Base-by-base conservation (phyloP, 2,329 filamentous ascomycete genomes). In the Ascochyta rabiei region DNA sequence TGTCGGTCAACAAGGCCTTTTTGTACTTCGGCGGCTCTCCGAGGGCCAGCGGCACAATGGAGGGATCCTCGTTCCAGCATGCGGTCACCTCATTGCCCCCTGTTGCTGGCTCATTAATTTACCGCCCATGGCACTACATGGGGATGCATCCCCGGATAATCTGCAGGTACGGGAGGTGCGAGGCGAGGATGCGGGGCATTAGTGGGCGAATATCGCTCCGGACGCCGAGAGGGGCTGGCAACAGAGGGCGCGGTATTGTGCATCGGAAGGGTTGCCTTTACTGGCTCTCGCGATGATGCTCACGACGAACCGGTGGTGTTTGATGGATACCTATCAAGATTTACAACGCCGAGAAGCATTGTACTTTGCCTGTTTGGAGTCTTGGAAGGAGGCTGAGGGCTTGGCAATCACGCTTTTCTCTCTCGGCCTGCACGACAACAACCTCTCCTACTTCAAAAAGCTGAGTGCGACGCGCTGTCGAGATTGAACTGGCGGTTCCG, bases 161-260 rank as follows among this genome's bases (percentile, higher is more conserved):
- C 33, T 57, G 54, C 48, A 49, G 43, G 54, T 45, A 47, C 33
- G 44, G 28, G 26, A 34, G 21, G 37, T 21, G 37, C 15, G 10
- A 42, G 23, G 33, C 53, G 39, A 42, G 47, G 43, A 45, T 48
- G 54, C 54, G 54, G 54, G 54, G 48, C 38, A 37, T 44, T 23
- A 31, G n/a, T 48, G 48, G 48, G 48, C 31, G 34, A 57, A 48
- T 48, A 57, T 57, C 54, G 35, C 28, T 49, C 54, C 54, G 54
- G 30, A 57, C 12, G 35, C 54, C 54, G 54, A 57, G 44, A 53
- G 19, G 26, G 23, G 26, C 30, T 31, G 21, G n/a, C 28, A 19
- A 24, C 24, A 21, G 31, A 41, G 28, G 21, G 38, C 19, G 38
- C 39, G 6, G 34, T 45, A 24, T 46, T 21, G 13, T 18, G 34